Conservation (phyloP, 176 grass and related monocot genomes). For the Oryza nivara region DNA sequence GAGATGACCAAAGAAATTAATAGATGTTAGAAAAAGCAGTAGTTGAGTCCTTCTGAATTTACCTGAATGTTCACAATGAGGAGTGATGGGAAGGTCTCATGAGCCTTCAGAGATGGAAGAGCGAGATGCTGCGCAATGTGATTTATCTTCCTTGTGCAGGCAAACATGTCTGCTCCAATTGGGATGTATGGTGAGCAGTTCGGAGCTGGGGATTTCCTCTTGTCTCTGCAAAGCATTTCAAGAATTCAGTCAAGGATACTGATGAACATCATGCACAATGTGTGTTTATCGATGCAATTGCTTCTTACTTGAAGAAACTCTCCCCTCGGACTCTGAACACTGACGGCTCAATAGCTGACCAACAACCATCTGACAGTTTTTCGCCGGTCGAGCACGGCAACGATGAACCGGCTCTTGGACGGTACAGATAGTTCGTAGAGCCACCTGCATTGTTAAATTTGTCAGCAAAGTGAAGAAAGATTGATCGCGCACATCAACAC, state of each 20-base stretch:
- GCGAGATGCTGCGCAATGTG: conserved; percentile 87
- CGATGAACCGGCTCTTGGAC: conserved; percentile 65
- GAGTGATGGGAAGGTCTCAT: conserved; percentile 72
- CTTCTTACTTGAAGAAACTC: conserved; percentile 74
- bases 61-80: conserved; percentile 98
- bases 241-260: conserved; percentile 16
- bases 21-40: conserved; percentile 2
- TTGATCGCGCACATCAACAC: not conserved
- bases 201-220: conserved; percentile 77
- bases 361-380: conserved; percentile 68
- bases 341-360: conserved; percentile 85
- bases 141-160: conserved; percentile 69
- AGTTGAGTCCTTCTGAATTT: conserved; percentile 25
- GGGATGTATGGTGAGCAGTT: conserved; percentile 67
- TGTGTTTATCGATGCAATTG: not conserved
- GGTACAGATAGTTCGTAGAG: conserved; percentile 73
- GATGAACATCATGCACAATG: not conserved
- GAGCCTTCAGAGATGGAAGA: conserved; percentile 62
- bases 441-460: conserved; percentile 51
- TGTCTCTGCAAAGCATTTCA: conserved; percentile 65
- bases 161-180: conserved; percentile 85
- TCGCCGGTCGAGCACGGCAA: conserved; percentile 57
- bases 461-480: conserved; percentile 20
- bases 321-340: conserved; percentile 79
- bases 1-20: conserved; percentile 21